Evolutionary conservation across 306 rosid species (phyloP).

Genomic region (Lathyrus tuberosus): DNA sequence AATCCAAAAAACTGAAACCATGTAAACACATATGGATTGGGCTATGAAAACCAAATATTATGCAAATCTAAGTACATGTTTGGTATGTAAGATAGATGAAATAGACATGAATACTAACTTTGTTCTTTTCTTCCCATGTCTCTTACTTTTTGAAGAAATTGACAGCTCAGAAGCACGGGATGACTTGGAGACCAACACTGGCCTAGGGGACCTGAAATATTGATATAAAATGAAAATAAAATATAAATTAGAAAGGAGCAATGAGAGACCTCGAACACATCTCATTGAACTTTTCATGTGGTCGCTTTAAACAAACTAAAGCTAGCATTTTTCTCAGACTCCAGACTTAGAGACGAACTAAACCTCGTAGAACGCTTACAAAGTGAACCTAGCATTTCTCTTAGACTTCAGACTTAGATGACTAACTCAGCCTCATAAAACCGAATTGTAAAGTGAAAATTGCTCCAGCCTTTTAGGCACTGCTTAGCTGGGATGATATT

Average conservation of each 20-base stretch:
- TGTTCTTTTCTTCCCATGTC: slow-evolving; percentile 58
- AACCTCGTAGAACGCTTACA: neutral
- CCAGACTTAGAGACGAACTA: neutral
- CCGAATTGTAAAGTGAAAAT: neutral
- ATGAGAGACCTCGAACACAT: slow-evolving; percentile 8
- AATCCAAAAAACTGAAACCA: slow-evolving; percentile 29
- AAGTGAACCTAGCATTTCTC: slow-evolving; percentile 7
- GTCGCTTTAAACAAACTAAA: slow-evolving; percentile 5
- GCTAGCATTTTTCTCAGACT: neutral
- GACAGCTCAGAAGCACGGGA: slow-evolving; percentile 48
- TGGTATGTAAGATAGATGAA: slow-evolving; percentile 26
- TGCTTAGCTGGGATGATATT: neutral
- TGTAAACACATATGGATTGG: slow-evolving; percentile 14
- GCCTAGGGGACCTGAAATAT: slow-evolving; percentile 57
- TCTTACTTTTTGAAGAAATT: slow-evolving; percentile 50
- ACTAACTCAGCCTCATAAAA: slow-evolving; percentile 8
- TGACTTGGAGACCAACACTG: slow-evolving; percentile 46
- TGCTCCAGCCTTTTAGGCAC: neutral
- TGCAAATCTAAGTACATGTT: slow-evolving; percentile 1
- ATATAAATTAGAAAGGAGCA: slow-evolving; percentile 21
- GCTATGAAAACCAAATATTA: neutral
- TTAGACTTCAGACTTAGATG: neutral
- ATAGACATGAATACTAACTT: slow-evolving; percentile 60
- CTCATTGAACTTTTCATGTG: slow-evolving; percentile 31
- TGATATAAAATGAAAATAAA: slow-evolving; percentile 29